These are phyloP conservation scores for Tulasnella sp. DNA, from an alignment of 768 basidiomycete genomes.

Conservation along the genomic window DNA sequence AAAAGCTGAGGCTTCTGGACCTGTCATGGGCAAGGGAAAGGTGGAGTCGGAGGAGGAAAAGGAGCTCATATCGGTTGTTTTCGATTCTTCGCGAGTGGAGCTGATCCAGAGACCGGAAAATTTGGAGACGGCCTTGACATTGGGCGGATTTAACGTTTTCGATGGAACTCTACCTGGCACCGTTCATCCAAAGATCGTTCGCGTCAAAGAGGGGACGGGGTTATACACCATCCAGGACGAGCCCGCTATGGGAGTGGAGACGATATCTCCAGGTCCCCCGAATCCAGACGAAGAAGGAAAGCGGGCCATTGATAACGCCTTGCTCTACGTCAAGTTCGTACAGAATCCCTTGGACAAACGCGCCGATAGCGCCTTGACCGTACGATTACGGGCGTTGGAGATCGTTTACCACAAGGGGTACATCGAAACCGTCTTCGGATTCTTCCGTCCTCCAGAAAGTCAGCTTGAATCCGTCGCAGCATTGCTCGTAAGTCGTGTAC, in stretches of 20 bases:
- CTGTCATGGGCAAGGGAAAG: constrained; percentile 34
- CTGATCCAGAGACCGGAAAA: constrained; percentile 79
- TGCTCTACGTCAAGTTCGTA: constrained; percentile 90
- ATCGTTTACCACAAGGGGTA: constrained; percentile 94
- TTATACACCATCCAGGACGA: constrained; percentile 22
- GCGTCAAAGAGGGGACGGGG: constrained; percentile 50
- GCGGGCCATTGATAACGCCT: constrained; percentile 36
- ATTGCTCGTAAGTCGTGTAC: constrained; percentile 52
- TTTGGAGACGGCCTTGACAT: constrained; percentile 73
- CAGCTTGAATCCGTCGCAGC: constrained; percentile 95
- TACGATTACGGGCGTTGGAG: constrained; percentile 91
- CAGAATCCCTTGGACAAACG: constrained; percentile 84
- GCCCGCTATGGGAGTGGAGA: not conserved
- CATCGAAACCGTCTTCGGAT: constrained; percentile 81
- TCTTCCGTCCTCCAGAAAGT: constrained; percentile 89
- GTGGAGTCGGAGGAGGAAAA: constrained; percentile 31
- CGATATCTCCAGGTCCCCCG: constrained; percentile 19
- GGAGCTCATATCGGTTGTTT: constrained; percentile 80
- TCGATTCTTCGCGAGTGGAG: constrained; percentile 78
- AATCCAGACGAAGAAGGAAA: constrained; percentile 25
- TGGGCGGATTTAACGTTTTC: constrained; percentile 79
- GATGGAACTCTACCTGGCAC: constrained; percentile 82
- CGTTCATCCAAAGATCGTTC: constrained; percentile 84
- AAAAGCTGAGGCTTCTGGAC: constrained; percentile 39
- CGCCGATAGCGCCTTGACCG: constrained; percentile 82